Evolutionary conservation across 2,329 filamentous ascomycete genomes (phyloP).

Genomic region (Eutypa lata): DNA sequence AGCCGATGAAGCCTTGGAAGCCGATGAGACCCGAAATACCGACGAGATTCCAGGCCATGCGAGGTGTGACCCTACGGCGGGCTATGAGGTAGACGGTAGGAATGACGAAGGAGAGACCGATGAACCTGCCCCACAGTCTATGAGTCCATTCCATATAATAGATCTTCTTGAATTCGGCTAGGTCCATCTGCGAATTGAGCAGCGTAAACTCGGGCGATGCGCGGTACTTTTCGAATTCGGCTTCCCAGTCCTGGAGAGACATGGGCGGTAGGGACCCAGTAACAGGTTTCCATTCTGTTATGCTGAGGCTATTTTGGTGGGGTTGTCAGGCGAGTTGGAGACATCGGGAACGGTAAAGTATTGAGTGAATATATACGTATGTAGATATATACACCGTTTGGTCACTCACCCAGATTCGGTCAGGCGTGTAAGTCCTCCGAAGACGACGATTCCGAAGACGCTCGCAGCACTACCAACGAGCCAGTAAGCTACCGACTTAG

Average conservation of each 20-base stretch:
- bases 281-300: slow-evolving; percentile 97
- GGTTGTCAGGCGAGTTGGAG: slow-evolving; percentile 5
- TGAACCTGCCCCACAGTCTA: slow-evolving; percentile 87
- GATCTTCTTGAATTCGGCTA: slow-evolving; percentile 95
- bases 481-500: slow-evolving; percentile 85
- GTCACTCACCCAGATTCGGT: slow-evolving; percentile 84
- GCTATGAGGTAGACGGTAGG: slow-evolving; percentile 87
- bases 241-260: slow-evolving; percentile 78
- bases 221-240: slow-evolving; percentile 89
- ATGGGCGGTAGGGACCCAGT: slow-evolving; percentile 87
- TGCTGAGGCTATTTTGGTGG: slow-evolving; percentile 68
- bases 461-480: slow-evolving; percentile 85
- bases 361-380: not conserved
- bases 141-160: slow-evolving; percentile 99
- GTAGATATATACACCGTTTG: not conserved
- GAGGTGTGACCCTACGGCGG: slow-evolving; percentile 70
- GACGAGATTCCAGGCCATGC: slow-evolving; percentile 72
- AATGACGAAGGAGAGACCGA: slow-evolving; percentile 84
- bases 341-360: not conserved
- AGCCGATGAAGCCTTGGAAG: slow-evolving; percentile 91
- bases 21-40: slow-evolving; percentile 89
- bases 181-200: slow-evolving; percentile 88
- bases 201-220: slow-evolving; percentile 89
- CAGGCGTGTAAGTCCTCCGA: slow-evolving; percentile 86
- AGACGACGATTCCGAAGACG: slow-evolving; percentile 95